A percentile compares a stretch with the other conserved stretches of the same genome.
These are phyloP conservation scores for Pseudohalonectria lignicola DNA, from an alignment of 2,329 filamentous ascomycete genomes.

Conservation along the genomic window DNA sequence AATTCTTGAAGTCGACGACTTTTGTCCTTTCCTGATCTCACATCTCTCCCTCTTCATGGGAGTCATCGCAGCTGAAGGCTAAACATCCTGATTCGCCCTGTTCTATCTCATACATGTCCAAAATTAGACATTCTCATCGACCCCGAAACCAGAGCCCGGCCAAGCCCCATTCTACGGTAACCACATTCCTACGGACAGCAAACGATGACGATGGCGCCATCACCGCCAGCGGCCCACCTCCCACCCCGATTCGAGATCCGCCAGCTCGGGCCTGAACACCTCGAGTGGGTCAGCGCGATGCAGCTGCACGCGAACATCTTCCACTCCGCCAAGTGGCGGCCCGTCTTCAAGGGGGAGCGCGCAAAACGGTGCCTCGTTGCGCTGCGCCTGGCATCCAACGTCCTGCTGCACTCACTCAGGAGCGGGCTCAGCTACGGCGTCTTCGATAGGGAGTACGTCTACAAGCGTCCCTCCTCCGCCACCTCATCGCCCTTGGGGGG, in stretches of 20 bases:
- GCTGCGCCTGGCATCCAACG: slow-evolving; percentile 7
- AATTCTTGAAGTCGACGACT: too few relatives aligned
- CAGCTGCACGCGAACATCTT: slow-evolving; percentile 14
- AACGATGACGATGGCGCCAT: background rate
- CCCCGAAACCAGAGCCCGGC: too few relatives aligned
- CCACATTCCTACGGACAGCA: too few relatives aligned
- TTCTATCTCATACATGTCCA: too few relatives aligned
- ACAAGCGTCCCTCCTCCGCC: slow-evolving; percentile 10
- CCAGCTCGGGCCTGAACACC: slow-evolving; percentile 11
- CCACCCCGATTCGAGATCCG: slow-evolving; percentile 12
- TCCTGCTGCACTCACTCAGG: slow-evolving; percentile 10
- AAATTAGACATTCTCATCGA: too few relatives aligned
- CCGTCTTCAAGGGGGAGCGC: slow-evolving; percentile 8
- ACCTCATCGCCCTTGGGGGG: slow-evolving; percentile 6
- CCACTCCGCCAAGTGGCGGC: slow-evolving; percentile 11
- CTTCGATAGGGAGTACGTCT: slow-evolving; percentile 14
- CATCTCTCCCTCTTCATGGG: too few relatives aligned
- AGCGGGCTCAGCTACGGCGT: slow-evolving; percentile 11
- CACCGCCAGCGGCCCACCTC: background rate
- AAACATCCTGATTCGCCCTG: too few relatives aligned
- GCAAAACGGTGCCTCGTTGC: background rate
- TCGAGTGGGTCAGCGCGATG: slow-evolving; percentile 13
- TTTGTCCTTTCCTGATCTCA: too few relatives aligned
- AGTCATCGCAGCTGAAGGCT: too few relatives aligned
- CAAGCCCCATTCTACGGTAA: too few relatives aligned